Evolutionary conservation across 1,284 basidiomycete genomes (phyloP).

Genomic region (Austroboletus novae-zelandiae): DNA sequence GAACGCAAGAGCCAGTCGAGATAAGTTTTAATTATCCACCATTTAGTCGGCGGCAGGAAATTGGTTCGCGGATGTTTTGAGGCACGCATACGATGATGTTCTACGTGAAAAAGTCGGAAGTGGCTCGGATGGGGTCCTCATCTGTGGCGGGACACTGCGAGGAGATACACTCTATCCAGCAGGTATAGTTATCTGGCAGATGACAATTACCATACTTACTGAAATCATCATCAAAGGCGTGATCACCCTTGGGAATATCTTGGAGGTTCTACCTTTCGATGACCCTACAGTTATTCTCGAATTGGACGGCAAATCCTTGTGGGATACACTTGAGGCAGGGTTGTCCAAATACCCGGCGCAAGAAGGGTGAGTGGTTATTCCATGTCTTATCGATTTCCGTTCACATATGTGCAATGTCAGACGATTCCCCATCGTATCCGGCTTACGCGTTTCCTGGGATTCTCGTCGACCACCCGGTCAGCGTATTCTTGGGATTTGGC

Average conservation of each 20-base stretch:
- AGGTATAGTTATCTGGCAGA: conserved; percentile 41
- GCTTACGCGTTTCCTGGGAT: conserved; percentile 88
- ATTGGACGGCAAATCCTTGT: conserved; percentile 78
- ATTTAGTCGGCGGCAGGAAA: conserved; percentile 77
- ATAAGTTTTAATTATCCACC: not conserved
- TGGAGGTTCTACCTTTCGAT: conserved; percentile 89
- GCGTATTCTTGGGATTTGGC: conserved; percentile 72
- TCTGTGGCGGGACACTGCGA: conserved; percentile 84
- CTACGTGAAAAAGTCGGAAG: conserved; percentile 58
- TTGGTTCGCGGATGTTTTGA: conserved; percentile 85
- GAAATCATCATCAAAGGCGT: conserved; percentile 43
- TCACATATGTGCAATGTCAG: conserved; percentile 41
- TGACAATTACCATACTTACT: not conserved
- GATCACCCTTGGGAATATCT: conserved; percentile 78
- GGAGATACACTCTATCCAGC: conserved; percentile 87
- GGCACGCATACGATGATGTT: conserved; percentile 85
- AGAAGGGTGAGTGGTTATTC: conserved; percentile 63
- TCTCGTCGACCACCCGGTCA: conserved; percentile 68
- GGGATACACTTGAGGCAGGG: conserved; percentile 78
- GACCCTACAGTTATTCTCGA: conserved; percentile 84
- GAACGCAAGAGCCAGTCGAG: not conserved
- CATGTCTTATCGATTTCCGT: not conserved
- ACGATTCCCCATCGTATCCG: conserved; percentile 86
- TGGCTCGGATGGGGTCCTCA: conserved; percentile 75
- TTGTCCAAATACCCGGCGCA: conserved; percentile 85